Evolutionary conservation across 257 asterid species (phyloP).

Genomic region (Solanum rostratum): DNA sequence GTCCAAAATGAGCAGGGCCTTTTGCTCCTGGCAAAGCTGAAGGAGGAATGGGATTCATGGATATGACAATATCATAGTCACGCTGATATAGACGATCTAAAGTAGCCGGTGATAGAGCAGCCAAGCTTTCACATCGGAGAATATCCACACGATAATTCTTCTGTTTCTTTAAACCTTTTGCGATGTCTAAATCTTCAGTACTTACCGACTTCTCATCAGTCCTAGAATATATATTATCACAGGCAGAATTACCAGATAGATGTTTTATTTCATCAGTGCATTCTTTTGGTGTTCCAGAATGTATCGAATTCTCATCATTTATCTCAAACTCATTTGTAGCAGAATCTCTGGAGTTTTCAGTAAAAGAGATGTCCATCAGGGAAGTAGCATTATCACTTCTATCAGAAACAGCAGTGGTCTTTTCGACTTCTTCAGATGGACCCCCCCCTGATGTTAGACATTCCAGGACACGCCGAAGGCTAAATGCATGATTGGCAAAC

Average conservation of each 20-base stretch:
- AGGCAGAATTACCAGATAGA: background rate
- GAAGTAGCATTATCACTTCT: constrained; percentile 30
- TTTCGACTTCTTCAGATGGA: constrained; percentile 34
- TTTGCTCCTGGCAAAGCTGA: constrained; percentile 88
- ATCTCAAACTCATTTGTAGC: constrained; percentile 16
- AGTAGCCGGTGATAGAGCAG: constrained; percentile 83
- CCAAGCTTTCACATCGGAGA: constrained; percentile 98
- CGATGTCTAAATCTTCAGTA: constrained; percentile 26
- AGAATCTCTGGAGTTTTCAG: constrained; percentile 20
- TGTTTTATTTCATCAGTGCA: background rate
- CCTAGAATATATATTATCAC: constrained; percentile 8
- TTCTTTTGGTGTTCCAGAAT: constrained; percentile 9
- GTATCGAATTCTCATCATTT: constrained; percentile 14
- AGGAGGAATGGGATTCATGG: constrained; percentile 96
- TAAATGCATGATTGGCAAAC: constrained; percentile 97
- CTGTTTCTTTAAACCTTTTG: constrained; percentile 39
- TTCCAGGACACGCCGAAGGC: constrained; percentile 83
- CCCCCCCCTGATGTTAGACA: constrained; percentile 90
- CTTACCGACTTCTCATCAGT: constrained; percentile 29
- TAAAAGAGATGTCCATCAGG: constrained; percentile 14
- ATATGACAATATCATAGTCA: constrained; percentile 84
- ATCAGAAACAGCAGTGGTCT: constrained; percentile 16
- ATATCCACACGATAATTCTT: constrained; percentile 77
- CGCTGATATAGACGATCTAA: constrained; percentile 88
- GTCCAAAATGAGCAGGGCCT: constrained; percentile 99